Evolutionary conservation across 768 basidiomycete species (phyloP).

Genomic region (Lyophyllum atratum): DNA sequence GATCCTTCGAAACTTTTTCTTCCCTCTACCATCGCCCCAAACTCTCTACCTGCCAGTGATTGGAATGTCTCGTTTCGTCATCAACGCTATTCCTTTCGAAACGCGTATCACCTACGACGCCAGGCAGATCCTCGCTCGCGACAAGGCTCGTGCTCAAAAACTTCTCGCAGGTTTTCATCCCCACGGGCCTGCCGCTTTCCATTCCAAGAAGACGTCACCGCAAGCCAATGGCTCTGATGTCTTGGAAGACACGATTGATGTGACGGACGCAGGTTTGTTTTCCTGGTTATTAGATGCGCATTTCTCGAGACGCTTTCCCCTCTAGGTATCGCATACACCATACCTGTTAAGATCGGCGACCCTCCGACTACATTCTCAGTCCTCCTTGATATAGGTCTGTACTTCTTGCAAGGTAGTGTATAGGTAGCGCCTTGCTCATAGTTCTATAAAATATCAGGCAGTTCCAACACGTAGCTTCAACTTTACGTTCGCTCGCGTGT

Average conservation of each 20-base stretch:
- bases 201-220: slow-evolving; percentile 22
- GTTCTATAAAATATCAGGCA: slow-evolving; percentile 1
- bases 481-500: too few species aligned
- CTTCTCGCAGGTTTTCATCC: slow-evolving; percentile 54
- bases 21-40: background rate
- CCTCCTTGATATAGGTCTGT: slow-evolving; percentile 58
- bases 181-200: slow-evolving; percentile 48
- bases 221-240: background rate
- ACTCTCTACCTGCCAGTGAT: background rate
- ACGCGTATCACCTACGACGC: slow-evolving; percentile 46
- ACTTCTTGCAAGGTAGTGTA: background rate
- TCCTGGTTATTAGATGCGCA: background rate
- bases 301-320: background rate
- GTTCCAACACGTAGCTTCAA: slow-evolving; percentile 7
- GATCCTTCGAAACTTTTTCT: background rate
- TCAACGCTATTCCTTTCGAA: slow-evolving; percentile 45
- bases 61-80: slow-evolving; percentile 37
- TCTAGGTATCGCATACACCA: slow-evolving; percentile 50
- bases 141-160: slow-evolving; percentile 56
- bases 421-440: slow-evolving; percentile 33
- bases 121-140: slow-evolving; percentile 51
- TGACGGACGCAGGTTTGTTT: slow-evolving; percentile 51
- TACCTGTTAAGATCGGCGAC: slow-evolving; percentile 51
- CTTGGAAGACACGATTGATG: slow-evolving; percentile 46
- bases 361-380: slow-evolving; percentile 52